Percentiles rank a stretch among this genome's conserved stretches.
Conservation (phyloP, 768 basidiomycete species). For the Podaxis sp. region DNA sequence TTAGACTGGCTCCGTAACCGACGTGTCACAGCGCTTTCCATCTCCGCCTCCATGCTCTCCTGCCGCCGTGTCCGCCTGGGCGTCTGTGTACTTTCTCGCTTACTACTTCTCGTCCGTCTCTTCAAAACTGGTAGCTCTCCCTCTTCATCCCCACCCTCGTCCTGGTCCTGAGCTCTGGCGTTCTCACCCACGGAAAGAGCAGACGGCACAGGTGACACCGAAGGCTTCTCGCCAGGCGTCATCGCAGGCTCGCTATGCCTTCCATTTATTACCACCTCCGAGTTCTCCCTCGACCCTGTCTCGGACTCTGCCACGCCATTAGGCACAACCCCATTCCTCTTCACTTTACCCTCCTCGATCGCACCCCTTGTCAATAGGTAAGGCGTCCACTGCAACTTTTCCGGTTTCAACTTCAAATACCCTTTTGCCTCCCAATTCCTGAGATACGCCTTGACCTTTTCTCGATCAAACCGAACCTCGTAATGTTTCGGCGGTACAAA, state of each 20-base stretch:
- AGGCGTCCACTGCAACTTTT: constrained; percentile 93
- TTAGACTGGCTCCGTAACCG: not conserved
- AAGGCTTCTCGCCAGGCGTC: not conserved
- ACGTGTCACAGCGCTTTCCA: not conserved
- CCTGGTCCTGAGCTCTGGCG: not conserved
- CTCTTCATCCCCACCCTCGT: constrained; percentile 22
- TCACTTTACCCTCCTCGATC: constrained; percentile 22
- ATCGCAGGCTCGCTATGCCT: not conserved
- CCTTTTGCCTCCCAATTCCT: constrained; percentile 74
- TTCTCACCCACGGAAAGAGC: not conserved
- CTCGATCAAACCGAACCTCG: constrained; percentile 70
- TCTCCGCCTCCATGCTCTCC: not conserved
- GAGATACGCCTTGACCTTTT: constrained; percentile 63
- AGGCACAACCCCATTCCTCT: constrained; percentile 1
- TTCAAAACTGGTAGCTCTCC: constrained; percentile 14
- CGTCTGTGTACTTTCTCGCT: constrained; percentile 11
- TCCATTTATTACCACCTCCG: not conserved
- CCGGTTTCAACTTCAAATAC: constrained; percentile 71
- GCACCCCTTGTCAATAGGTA: constrained; percentile 63
- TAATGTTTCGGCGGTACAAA: constrained; percentile 71
- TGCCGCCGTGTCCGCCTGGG: constrained; percentile 8
- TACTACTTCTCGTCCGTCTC: constrained; percentile 1
- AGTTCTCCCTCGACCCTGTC: not conserved
- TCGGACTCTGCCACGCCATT: constrained; percentile 3
- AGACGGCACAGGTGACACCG: not conserved